Evolutionary conservation across 345 rosid species (phyloP).

Genomic region (Syzygium aromaticum): DNA sequence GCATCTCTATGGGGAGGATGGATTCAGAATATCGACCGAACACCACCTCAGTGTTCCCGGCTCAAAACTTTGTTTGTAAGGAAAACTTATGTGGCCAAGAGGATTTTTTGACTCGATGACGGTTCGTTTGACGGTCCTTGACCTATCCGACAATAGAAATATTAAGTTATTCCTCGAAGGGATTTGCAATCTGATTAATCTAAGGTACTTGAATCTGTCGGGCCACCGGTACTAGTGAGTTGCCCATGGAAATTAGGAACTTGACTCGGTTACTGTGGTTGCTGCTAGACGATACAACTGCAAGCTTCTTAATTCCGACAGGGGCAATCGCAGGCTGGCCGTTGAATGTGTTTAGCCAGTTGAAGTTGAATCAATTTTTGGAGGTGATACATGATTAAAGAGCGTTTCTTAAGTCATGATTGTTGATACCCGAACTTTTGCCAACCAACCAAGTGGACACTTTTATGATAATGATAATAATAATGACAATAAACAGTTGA

Average conservation of each 20-base stretch:
- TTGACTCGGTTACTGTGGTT: background rate
- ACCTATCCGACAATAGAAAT: accelerated
- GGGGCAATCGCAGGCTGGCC: background rate
- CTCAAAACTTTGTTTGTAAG: background rate
- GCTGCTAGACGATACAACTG: accelerated
- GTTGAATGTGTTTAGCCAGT: background rate
- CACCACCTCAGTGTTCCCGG: background rate
- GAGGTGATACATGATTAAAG: too few relatives aligned
- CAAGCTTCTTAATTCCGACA: accelerated
- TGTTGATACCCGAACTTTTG: background rate
- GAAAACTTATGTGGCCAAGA: background rate
- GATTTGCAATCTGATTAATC: background rate
- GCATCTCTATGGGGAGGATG: background rate
- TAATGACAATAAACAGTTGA: background rate
- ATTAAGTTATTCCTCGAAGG: background rate
- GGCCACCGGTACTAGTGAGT: accelerated
- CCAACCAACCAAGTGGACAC: background rate
- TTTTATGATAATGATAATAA: too few relatives aligned
- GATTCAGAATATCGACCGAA: too few relatives aligned
- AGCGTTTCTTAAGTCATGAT: too few relatives aligned
- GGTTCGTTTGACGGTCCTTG: background rate
- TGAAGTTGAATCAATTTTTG: background rate
- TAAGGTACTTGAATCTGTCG: too few relatives aligned
- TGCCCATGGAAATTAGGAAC: background rate
- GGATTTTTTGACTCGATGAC: background rate